Base-by-base conservation (phyloP, 2,329 filamentous ascomycete species). In the Epichloe coenophiala region DNA sequence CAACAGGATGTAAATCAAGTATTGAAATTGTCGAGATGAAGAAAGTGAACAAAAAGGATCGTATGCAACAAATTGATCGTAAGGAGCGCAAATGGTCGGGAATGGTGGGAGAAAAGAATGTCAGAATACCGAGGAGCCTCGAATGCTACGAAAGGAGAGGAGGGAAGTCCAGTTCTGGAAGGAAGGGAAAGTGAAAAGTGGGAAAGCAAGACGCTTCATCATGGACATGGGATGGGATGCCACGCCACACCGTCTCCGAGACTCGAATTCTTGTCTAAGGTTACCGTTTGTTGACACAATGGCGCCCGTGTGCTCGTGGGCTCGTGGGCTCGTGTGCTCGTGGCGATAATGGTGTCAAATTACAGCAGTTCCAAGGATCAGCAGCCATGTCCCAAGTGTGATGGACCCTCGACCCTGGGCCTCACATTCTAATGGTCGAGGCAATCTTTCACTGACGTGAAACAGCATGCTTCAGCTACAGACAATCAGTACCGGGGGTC, bases 361-460 rank as follows among this genome's bases (percentile, higher is more conserved):
- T 52, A 54, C 39, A 48, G 44, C 27, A 42, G 47, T 52, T 50
- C 47, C 50, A 54, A 50, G 49, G 50, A 44, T 45, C 23, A 27
- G 23, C 23, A 27, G 23, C 23, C 23, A 8, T 27, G 23, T 27
- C 23, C 23, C 23, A 27, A 27, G 23, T 27, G 23, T 27, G 23
- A 27, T 27, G 6, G 23, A 7, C 23, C 2, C 23, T 27, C 23
- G 2, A 6, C 23, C 6, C 23, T 27, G 23, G 23, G 23, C 23
- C 23, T 7, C 23, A 27, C 23, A 27, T 27, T 27, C 23, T 27
- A 27, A 27, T 27, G 23, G 23, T 27, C 23, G 23, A 7, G 7
- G 23, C 23, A 2, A 27, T 27, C 23, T 27, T 27, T 27, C 23
- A 27, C 23, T 27, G 23, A 27, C 23, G 23, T 27, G 23, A 7